Percentiles rank a stretch among this genome's conserved stretches.
Evolutionary conservation across 371 early-diverging fungal species (phyloP).

Genomic region (Mucor mucedo): DNA sequence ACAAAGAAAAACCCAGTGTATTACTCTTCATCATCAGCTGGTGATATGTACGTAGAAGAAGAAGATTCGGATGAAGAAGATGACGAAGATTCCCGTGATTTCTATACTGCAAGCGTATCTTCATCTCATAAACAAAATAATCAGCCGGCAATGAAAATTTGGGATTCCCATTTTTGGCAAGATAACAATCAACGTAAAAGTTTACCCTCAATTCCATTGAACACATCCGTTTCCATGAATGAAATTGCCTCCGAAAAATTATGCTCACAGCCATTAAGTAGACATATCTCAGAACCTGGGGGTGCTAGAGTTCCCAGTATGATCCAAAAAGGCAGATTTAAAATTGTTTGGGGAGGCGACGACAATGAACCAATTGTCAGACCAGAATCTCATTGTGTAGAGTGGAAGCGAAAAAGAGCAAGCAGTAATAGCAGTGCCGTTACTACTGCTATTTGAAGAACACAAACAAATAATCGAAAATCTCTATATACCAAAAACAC

Average conservation of each 20-base stretch:
- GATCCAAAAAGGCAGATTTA: conserved; percentile 49
- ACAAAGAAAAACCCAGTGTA: conserved; percentile 12
- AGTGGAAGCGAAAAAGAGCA: conserved; percentile 35
- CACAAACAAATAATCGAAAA: neutral
- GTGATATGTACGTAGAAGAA: neutral
- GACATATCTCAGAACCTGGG: conserved; percentile 16
- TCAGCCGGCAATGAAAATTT: conserved; percentile 14
- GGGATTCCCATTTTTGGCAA: conserved; percentile 38
- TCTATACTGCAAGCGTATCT: neutral
- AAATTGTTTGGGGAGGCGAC: conserved; percentile 40
- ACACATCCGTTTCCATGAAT: neutral
- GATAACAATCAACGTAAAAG: conserved; percentile 4
- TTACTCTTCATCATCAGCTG: neutral
- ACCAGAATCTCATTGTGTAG: conserved; percentile 21
- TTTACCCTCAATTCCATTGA: neutral
- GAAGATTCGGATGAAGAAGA: conserved; percentile 8
- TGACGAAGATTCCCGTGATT: conserved; percentile 8
- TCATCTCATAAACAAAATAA: neutral
- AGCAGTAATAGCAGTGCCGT: conserved; percentile 5
- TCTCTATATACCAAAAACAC: neutral
- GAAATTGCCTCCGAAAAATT: neutral
- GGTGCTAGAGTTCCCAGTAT: conserved; percentile 19
- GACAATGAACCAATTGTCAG: conserved; percentile 9
- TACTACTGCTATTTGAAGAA: neutral
- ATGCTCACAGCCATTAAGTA: conserved; percentile 12